Conservation (phyloP, 192 early-diverging fungal genomes). For the Allomyces arbusculus region DNA sequence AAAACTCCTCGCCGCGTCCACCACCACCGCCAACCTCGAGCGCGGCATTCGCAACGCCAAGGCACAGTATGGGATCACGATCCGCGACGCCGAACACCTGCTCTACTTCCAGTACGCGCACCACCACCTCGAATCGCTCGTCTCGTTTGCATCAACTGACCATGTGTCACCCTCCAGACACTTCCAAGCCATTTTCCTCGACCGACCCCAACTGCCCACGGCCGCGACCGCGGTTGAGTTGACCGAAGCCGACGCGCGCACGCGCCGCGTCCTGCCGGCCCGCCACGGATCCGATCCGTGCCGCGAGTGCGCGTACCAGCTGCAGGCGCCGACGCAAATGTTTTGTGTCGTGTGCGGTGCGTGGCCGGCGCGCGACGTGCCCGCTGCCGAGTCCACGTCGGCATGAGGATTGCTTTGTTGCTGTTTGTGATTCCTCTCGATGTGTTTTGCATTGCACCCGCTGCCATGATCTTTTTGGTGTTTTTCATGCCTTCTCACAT, state of each 20-base stretch:
- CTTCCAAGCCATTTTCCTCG: too few relatives aligned
- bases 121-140: too few relatives aligned
- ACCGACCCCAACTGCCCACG: too few relatives aligned
- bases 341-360: conserved; percentile 45
- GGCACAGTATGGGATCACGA: conserved; percentile 22
- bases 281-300: conserved; percentile 32
- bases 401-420: too few relatives aligned
- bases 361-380: conserved; percentile 25
- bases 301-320: conserved; percentile 34
- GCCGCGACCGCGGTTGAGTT: conserved; percentile 11
- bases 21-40: conserved; percentile 6
- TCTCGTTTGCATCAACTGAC: too few relatives aligned
- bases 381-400: too few relatives aligned
- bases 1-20: conserved; percentile 15
- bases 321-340: conserved; percentile 23
- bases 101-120: conserved; percentile 21
- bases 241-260: conserved; percentile 16
- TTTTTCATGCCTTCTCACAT: too few relatives aligned
- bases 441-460: too few relatives aligned
- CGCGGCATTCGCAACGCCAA: conserved; percentile 12
- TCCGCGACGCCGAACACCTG: conserved; percentile 40
- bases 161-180: too few relatives aligned
- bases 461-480: too few relatives aligned
- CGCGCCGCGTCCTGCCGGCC: conserved; percentile 6
- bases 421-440: too few relatives aligned